A percentile compares a stretch with the other conserved stretches of the same genome.
Conservation (phyloP, 2,329 filamentous ascomycete species). For the Tothia fuscella region DNA sequence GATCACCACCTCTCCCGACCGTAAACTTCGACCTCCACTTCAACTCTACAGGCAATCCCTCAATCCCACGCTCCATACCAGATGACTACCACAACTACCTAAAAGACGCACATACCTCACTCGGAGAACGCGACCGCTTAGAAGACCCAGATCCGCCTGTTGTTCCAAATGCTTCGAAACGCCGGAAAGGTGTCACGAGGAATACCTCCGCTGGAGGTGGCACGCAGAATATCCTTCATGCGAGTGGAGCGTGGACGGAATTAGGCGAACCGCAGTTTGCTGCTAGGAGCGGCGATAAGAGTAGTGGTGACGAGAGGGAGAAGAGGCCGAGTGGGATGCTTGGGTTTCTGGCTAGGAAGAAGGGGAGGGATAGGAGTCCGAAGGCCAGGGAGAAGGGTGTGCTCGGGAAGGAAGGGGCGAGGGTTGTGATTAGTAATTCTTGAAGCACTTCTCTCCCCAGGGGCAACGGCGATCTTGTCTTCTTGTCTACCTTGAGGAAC, state of each 20-base stretch:
- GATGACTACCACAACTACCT: constrained; percentile 9
- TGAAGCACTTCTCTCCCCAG: constrained; percentile 6
- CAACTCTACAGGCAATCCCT: neutral
- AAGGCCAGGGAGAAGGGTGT: constrained; percentile 92
- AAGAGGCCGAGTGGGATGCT: constrained; percentile 67
- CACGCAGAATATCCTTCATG: constrained; percentile 82
- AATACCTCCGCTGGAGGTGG: constrained; percentile 71
- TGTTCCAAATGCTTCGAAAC: neutral
- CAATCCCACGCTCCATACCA: constrained; percentile 10
- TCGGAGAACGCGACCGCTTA: no score
- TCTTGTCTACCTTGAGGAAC: no score
- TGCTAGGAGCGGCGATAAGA: constrained; percentile 40
- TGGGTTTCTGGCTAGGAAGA: constrained; percentile 80
- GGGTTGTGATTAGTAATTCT: constrained; percentile 9
- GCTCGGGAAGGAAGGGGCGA: constrained; percentile 82
- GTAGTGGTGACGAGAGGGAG: constrained; percentile 17
- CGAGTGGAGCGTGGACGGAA: constrained; percentile 81
- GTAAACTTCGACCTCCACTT: constrained; percentile 9
- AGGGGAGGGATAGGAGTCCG: constrained; percentile 78
- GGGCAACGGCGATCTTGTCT: constrained; percentile 1
- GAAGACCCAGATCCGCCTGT: constrained; percentile 2
- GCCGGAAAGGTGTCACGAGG: constrained; percentile 44
- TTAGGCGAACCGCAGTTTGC: constrained; percentile 67
- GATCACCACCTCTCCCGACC: constrained; percentile 32
- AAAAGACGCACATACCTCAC: constrained; percentile 1